These are phyloP conservation scores for Fusarium udum DNA, from an alignment of 2,329 filamentous ascomycete genomes.

Conservation along the genomic window DNA sequence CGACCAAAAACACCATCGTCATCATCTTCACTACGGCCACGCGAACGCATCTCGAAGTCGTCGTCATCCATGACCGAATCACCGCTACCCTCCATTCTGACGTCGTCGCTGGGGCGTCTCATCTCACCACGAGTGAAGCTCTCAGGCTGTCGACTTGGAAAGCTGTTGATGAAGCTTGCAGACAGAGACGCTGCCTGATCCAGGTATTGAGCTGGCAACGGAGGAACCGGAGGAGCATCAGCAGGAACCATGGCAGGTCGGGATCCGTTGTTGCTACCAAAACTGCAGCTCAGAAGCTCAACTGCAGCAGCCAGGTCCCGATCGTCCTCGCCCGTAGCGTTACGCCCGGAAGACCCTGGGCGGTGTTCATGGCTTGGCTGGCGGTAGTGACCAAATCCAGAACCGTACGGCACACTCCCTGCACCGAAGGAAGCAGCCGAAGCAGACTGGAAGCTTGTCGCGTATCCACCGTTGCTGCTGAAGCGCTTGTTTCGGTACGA, in stretches of 20 bases:
- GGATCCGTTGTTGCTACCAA: conserved; percentile 77
- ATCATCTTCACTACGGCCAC: conserved; percentile 81
- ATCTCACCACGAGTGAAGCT: conserved; percentile 71
- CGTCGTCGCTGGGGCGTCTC: conserved; percentile 63
- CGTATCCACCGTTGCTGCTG: conserved; percentile 67
- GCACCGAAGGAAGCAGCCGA: conserved; percentile 62
- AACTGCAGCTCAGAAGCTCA: conserved; percentile 89
- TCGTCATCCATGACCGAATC: conserved; percentile 74
- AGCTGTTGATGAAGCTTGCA: conserved; percentile 72
- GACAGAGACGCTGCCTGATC: conserved; percentile 66
- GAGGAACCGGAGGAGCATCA: conserved; percentile 87
- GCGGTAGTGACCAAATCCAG: conserved; percentile 68
- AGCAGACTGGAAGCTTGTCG: conserved; percentile 83
- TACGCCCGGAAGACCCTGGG: conserved; percentile 81
- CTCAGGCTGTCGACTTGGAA: conserved; percentile 68
- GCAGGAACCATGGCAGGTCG: conserved; percentile 70
- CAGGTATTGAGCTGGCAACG: conserved; percentile 82
- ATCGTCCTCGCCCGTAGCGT: conserved; percentile 81
- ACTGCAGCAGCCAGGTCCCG: conserved; percentile 90
- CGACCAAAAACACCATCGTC: conserved; percentile 95
- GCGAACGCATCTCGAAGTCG: conserved; percentile 69
- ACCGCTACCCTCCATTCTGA: conserved; percentile 74
- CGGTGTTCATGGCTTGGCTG: conserved; percentile 80
- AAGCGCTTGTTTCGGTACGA: conserved; percentile 67
- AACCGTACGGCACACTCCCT: conserved; percentile 58